phyloP scores from a whole-genome alignment of 768 basidiomycete species.

The Mycena rebaudengoi region DNA sequence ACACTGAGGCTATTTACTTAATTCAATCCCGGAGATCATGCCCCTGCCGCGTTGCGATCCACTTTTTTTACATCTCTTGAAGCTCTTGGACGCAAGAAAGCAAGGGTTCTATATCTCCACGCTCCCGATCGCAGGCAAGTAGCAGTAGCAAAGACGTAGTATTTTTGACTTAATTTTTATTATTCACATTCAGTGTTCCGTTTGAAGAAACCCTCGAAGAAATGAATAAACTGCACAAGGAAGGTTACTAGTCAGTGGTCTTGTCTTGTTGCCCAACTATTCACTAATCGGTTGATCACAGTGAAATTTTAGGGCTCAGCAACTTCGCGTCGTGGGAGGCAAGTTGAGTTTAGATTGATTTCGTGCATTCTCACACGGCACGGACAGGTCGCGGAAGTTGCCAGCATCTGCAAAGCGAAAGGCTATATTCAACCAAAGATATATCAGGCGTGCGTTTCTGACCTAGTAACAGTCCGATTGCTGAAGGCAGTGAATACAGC shows the following conservation, averaged over 20 bases:
- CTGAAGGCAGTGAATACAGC: neutral
- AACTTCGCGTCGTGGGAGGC: constrained; percentile 61
- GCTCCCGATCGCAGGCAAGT: constrained; percentile 56
- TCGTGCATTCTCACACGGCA: neutral
- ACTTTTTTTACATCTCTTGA: constrained; percentile 50
- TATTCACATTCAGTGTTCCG: constrained; percentile 47
- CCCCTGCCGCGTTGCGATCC: constrained; percentile 44
- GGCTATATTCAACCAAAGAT: constrained; percentile 54
- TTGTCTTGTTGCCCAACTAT: neutral
- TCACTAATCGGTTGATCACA: constrained; percentile 26
- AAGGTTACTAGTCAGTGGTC: constrained; percentile 57
- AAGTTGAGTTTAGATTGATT: neutral
- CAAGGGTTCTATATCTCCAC: constrained; percentile 57
- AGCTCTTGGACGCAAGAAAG: constrained; percentile 46
- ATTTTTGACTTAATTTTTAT: no score
- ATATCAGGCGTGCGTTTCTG: constrained; percentile 50
- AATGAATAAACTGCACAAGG: constrained; percentile 50
- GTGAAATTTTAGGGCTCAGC: constrained; percentile 58
- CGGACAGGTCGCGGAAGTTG: constrained; percentile 54
- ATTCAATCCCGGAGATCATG: constrained; percentile 50
- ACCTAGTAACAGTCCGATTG: neutral
- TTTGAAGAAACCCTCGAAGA: constrained; percentile 57
- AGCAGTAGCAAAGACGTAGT: no score
- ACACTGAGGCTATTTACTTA: constrained; percentile 51
- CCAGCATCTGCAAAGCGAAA: constrained; percentile 55